phyloP scores from a whole-genome alignment of 306 rosid genomes.

The Purshia tridentata region DNA sequence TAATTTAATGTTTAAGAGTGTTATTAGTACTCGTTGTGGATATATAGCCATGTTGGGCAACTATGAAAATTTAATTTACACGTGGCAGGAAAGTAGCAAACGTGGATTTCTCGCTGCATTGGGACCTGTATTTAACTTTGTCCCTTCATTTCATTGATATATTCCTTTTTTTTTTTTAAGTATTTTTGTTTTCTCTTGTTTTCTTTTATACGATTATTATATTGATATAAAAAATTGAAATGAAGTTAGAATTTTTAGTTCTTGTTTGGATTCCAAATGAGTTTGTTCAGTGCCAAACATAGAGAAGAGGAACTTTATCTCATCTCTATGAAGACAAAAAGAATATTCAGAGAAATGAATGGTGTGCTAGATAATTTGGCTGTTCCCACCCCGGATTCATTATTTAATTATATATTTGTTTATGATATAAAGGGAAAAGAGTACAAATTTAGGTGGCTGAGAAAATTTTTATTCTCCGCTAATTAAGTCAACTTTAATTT shows the following conservation, averaged over 20 bases:
- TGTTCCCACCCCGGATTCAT: not conserved
- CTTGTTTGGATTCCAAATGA: too few relatives aligned
- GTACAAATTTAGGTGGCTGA: too few relatives aligned
- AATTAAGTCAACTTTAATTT: too few relatives aligned
- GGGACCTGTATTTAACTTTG: not conserved
- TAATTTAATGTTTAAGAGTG: too few relatives aligned
- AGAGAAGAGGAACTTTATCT: too few relatives aligned
- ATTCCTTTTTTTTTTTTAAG: too few relatives aligned
- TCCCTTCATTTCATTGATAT: not conserved
- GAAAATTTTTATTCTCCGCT: too few relatives aligned
- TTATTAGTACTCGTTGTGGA: too few relatives aligned
- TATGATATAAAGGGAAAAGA: too few relatives aligned
- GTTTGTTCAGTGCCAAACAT: not conserved
- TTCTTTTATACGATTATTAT: not conserved
- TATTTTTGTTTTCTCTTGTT: not conserved
- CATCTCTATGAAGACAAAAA: not conserved
- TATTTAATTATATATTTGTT: too few relatives aligned
- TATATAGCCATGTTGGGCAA: not conserved
- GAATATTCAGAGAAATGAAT: not conserved
- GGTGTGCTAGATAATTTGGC: not conserved
- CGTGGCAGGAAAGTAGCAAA: not conserved
- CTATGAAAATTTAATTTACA: not conserved
- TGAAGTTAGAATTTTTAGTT: not conserved
- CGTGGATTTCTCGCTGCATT: not conserved
- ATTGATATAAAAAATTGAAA: not conserved